These are phyloP conservation scores for Metschnikowia similis DNA, from an alignment of 805 yeast species.

Conservation along the genomic window DNA sequence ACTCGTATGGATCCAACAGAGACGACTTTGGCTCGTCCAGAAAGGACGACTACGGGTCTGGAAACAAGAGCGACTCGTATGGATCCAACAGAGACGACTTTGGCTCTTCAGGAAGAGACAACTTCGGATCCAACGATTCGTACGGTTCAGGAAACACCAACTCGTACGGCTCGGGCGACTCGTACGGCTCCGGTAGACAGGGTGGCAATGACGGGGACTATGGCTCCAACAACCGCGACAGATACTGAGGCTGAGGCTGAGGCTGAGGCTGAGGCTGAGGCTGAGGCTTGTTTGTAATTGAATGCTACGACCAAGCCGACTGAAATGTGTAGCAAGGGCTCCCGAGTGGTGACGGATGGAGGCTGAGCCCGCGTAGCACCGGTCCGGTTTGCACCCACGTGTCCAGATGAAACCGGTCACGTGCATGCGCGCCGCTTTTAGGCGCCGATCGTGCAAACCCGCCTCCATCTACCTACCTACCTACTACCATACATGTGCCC, in stretches of 20 bases:
- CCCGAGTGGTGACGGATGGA: too few relatives aligned
- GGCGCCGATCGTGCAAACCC: too few relatives aligned
- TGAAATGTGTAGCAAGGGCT: too few relatives aligned
- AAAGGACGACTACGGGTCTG: conserved; percentile 1
- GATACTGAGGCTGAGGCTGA: background rate
- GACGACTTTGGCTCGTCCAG: conserved; percentile 18
- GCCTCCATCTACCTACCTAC: too few relatives aligned
- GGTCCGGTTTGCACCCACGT: too few relatives aligned
- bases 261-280: too few relatives aligned
- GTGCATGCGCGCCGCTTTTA: too few relatives aligned
- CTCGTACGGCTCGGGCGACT: conserved; percentile 11
- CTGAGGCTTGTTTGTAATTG: too few relatives aligned
- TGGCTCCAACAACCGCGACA: background rate
- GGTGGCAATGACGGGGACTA: background rate
- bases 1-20: conserved; percentile 21
- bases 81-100: background rate
- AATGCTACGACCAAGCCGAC: too few relatives aligned
- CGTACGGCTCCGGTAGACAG: background rate
- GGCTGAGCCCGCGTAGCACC: too few relatives aligned
- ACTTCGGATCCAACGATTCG: conserved; percentile 8
- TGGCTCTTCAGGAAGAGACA: background rate
- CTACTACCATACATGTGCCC: too few relatives aligned
- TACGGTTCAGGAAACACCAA: conserved; percentile 18
- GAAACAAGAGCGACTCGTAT: background rate
- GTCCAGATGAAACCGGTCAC: too few relatives aligned